Evolutionary conservation across 2,329 filamentous ascomycete genomes (phyloP).

Genomic region (Aspergillus viridinutans): DNA sequence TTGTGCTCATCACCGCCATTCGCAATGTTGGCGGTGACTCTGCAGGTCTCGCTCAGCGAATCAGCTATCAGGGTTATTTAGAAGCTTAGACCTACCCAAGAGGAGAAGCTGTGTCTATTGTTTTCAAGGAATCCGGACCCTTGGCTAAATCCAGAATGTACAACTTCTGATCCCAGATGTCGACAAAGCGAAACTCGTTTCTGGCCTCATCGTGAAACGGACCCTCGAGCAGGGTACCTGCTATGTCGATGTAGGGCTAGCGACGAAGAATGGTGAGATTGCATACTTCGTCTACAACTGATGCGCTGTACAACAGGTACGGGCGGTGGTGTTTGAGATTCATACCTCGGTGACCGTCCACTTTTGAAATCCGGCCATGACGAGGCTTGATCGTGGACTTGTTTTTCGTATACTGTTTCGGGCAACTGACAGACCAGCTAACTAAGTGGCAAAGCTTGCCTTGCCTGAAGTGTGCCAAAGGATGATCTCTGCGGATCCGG

Average conservation of each 20-base stretch:
- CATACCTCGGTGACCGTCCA: constrained; percentile 47
- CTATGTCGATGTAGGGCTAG: constrained; percentile 38
- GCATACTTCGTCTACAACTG: neutral
- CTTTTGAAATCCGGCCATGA: constrained; percentile 36
- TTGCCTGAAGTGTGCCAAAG: neutral
- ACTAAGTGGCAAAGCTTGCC: neutral
- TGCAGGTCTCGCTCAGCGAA: constrained; percentile 36
- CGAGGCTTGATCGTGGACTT: constrained; percentile 1
- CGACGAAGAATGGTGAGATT: constrained; percentile 7
- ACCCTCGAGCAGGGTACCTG: constrained; percentile 39
- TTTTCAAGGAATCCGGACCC: constrained; percentile 56
- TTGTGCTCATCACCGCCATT: constrained; percentile 48
- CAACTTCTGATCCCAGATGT: constrained; percentile 73
- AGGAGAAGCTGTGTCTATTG: constrained; percentile 55
- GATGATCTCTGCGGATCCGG: neutral
- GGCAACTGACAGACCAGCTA: constrained; percentile 6
- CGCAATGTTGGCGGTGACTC: constrained; percentile 74
- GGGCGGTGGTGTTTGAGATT: neutral
- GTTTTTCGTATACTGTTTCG: neutral
- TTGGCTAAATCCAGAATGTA: constrained; percentile 65
- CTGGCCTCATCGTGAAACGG: constrained; percentile 36
- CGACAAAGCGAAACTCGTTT: constrained; percentile 47
- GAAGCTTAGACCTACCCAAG: constrained; percentile 44
- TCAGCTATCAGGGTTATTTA: constrained; percentile 32
- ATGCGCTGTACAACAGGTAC: neutral